phyloP scores from a whole-genome alignment of 495 filamentous ascomycete species.

The Venustampulla echinocandica region DNA sequence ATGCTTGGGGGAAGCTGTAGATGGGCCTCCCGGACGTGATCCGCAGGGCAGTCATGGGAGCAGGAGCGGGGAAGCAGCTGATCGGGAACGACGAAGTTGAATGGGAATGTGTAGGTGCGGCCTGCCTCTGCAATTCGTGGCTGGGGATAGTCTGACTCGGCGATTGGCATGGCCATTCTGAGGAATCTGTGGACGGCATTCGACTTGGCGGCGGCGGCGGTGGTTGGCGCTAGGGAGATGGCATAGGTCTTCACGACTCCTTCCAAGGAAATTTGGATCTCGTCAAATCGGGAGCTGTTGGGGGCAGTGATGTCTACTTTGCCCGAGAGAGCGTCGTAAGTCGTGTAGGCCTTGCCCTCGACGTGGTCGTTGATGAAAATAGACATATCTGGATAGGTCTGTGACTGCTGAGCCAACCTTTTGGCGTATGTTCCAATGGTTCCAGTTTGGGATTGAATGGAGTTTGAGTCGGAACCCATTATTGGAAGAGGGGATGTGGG shows the following conservation, averaged over 20 bases:
- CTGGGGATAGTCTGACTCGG: constrained; percentile 57
- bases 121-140: constrained; percentile 60
- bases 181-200: constrained; percentile 56
- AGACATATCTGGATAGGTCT: constrained; percentile 18
- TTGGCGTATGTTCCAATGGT: constrained; percentile 15
- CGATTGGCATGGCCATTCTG: constrained; percentile 72
- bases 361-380: constrained; percentile 32
- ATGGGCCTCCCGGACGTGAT: constrained; percentile 61
- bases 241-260: constrained; percentile 43
- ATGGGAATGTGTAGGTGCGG: constrained; percentile 63
- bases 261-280: constrained; percentile 71
- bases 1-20: constrained; percentile 72
- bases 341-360: constrained; percentile 38
- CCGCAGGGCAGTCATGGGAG: constrained; percentile 44
- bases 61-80: constrained; percentile 51
- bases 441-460: constrained; percentile 13
- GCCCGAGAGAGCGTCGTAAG: constrained; percentile 38
- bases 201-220: constrained; percentile 33
- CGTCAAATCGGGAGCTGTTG: constrained; percentile 66
- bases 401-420: constrained; percentile 9
- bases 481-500: too few species aligned
- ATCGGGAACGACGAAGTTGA: constrained; percentile 79
- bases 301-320: constrained; percentile 49
- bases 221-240: constrained; percentile 30
- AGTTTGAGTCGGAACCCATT: constrained; percentile 11